phyloP scores from a whole-genome alignment of 495 filamentous ascomycete genomes.

The Xylaria grammica region DNA sequence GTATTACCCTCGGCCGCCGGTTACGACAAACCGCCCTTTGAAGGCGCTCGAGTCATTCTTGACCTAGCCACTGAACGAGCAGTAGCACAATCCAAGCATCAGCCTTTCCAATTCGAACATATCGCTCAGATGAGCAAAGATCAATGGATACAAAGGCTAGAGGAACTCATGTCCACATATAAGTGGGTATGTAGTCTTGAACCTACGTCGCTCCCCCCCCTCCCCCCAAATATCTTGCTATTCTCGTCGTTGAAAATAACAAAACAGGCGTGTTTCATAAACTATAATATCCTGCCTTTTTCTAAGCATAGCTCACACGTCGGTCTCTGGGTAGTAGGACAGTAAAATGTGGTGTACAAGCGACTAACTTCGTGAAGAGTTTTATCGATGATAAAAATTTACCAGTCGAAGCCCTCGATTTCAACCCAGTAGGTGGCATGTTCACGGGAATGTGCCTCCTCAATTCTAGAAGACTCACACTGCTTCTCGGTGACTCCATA shows the following conservation, averaged over 20 bases:
- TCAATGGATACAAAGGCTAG: constrained; percentile 1
- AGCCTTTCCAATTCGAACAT: background rate
- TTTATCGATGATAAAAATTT: background rate
- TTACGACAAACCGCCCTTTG: background rate
- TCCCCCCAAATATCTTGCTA: too few species aligned
- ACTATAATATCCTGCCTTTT: background rate
- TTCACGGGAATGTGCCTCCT: background rate
- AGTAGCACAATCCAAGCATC: background rate
- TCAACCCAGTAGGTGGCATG: background rate
- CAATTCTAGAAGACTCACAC: background rate
- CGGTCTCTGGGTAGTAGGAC: background rate
- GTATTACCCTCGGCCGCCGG: background rate
- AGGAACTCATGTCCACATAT: background rate
- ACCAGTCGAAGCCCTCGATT: background rate
- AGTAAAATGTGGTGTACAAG: too few species aligned
- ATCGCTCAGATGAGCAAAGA: background rate
- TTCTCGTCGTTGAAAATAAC: background rate
- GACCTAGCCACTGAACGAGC: background rate
- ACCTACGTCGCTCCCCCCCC: too few species aligned
- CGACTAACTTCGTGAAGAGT: constrained; percentile 1
- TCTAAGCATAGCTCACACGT: background rate
- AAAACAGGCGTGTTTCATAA: background rate
- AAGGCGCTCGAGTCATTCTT: background rate
- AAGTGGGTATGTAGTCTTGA: constrained; percentile 2
- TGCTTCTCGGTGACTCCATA: background rate